phyloP scores from a whole-genome alignment of 257 asterid species.

The Salvia splendens region DNA sequence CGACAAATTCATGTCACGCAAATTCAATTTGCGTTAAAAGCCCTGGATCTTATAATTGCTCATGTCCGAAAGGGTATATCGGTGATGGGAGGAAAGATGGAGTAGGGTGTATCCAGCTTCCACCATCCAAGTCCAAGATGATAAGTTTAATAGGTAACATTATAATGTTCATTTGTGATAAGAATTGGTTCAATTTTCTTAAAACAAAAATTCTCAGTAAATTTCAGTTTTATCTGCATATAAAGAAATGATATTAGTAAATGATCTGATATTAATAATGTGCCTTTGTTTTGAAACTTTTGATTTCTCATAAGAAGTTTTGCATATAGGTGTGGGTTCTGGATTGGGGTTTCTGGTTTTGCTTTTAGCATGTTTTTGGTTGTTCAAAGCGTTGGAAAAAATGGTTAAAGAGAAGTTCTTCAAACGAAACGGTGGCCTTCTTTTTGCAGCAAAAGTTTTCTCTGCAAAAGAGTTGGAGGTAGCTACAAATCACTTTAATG shows the following conservation, averaged over 20 bases:
- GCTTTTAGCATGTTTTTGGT: not conserved
- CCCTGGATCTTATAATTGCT: not conserved
- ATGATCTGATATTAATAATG: no score
- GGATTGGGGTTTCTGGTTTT: not conserved
- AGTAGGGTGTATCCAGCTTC: not conserved
- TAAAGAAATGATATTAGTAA: no score
- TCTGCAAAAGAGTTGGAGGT: constrained; percentile 8
- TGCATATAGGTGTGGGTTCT: not conserved
- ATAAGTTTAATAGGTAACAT: not conserved
- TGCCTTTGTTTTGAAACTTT: no score
- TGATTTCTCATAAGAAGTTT: not conserved
- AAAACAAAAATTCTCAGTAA: no score
- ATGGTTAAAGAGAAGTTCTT: constrained; percentile 5
- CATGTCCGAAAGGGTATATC: not conserved
- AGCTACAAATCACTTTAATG: constrained; percentile 22
- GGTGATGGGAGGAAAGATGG: constrained; percentile 11
- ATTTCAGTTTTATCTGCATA: no score
- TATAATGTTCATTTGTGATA: not conserved
- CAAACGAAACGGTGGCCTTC: constrained; percentile 14
- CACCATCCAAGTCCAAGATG: not conserved
- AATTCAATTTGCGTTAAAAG: not conserved
- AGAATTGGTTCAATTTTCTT: no score
- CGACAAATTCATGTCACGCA: not conserved
- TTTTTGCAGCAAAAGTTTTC: constrained; percentile 3
- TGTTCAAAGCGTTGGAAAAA: not conserved